Conservation (phyloP, 2,329 filamentous ascomycete genomes). For the Davidsoniella australis region DNA sequence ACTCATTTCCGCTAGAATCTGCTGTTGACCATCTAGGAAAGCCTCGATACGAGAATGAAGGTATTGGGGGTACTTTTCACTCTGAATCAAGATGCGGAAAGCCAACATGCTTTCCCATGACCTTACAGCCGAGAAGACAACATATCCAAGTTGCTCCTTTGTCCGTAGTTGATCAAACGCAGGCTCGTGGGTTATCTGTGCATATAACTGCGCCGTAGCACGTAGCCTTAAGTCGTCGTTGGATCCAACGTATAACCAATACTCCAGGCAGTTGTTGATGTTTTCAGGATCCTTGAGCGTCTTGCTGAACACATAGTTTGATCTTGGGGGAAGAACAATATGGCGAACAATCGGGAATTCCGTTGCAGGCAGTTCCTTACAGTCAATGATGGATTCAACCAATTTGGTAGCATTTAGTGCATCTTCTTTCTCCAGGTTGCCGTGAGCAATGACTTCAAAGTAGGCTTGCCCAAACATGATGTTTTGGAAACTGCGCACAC, state of each 20-base stretch:
- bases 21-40: conserved; percentile 55
- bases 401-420: conserved; percentile 71
- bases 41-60: conserved; percentile 75
- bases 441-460: conserved; percentile 75
- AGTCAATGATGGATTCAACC: conserved; percentile 60
- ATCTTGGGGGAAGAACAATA: conserved; percentile 58
- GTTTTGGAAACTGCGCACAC: conserved; percentile 61
- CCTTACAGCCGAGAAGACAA: conserved; percentile 71
- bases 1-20: conserved; percentile 55
- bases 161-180: conserved; percentile 89
- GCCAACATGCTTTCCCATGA: conserved; percentile 62
- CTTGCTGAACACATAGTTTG: conserved; percentile 71
- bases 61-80: conserved; percentile 69
- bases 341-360: conserved; percentile 71
- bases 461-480: conserved; percentile 70
- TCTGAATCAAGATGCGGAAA: conserved; percentile 84
- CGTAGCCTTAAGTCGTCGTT: conserved; percentile 51
- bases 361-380: conserved; percentile 52
- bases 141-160: conserved; percentile 93
- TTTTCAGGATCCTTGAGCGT: conserved; percentile 73
- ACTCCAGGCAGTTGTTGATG: conserved; percentile 74
- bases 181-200: conserved; percentile 84
- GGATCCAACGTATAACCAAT: conserved; percentile 53
- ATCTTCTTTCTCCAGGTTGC: conserved; percentile 89
- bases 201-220: conserved; percentile 63